Evolutionary conservation across 225 moss, liverwort and hornwort species (phyloP), one percentile per base, ranked within the genome.

Genomic region (Marchantia paleacea): DNA sequence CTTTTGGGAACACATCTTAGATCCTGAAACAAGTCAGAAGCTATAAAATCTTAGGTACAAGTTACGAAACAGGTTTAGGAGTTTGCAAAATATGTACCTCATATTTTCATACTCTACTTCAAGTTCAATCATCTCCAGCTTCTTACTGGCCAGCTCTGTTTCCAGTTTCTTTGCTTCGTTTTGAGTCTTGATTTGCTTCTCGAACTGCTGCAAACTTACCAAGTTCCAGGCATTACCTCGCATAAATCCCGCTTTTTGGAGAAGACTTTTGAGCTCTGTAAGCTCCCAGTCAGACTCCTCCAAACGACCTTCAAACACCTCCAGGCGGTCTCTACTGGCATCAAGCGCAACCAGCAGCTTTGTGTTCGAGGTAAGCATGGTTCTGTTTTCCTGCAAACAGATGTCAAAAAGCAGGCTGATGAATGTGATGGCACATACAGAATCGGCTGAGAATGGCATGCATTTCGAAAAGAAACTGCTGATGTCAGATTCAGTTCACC

Each of bases 341-440:
- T 90, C 87, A 62, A 97, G 83, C 39, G 72, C 82, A 47, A 85
- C 51, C 83, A 85, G 85, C 26, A 97, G 86, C 81, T 94, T 94
- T 73, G 83, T 84, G 79, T 91, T 93, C 66, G 88, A 82, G 69
- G 74, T 75, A 54, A 92, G 82, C 81, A 89, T 85, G 12, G 72
- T 76, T 50, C 70, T 81, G 78, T 81, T 87, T 71, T 91, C 84
- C 96, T 97, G 85, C 31, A 15, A 3, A 55, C 55, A 75, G 52
- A 74, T 10, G 25, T 65, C 11, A 18, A 39, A 39, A 39, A 39
- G 39, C 39, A 39, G 39, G 39, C 39, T 39, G 39, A 39, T 39
- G 39, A 39, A 39, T 39, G 39, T 39, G 5, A 39, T 39, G 5
- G 39, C 39, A 39, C 39, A 39, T 39, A 5, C 39, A 39, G 39